Base-by-base conservation (phyloP, 179 eudicot species). In the Silene noctiflora region DNA sequence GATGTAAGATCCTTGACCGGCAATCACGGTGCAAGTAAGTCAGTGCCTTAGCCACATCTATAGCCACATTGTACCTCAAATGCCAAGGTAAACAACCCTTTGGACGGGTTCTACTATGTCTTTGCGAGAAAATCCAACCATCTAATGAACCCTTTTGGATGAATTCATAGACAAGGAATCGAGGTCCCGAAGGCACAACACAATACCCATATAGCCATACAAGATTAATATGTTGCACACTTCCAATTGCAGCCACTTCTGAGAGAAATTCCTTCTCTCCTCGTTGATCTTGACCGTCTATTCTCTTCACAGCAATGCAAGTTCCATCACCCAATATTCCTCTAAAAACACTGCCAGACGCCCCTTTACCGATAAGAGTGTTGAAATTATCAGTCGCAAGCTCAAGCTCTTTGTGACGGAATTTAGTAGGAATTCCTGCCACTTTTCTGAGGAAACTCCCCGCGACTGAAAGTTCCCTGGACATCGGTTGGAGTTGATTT, bases 41-140 rank as follows among this genome's bases (percentile, higher is more conserved):
- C 17, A 92, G 81, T 0, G 87, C 97, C 73, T 75, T 88, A 4
- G 98, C 98, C 14, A 89, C 91, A 71, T 91, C 98, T n/a, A 86
- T 19, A 0, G 94, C 89, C 6, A 93, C 86, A 35, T 83, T 76
- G 48, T 24, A 75, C 76, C 98, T 80, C 61, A 72, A 69, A 16
- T 83, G 79, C 98, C 94, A 93, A 9, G 91, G 71, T 82, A 93
- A 83, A 69, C 92, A 91, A 1, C 88, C 90, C 5, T 82, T 60
- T 6, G 68, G 73, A 19, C 22, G 44, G 42, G 51, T 71, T 17
- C 25, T 53, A 25, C 9, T 48, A 8, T 59, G 78, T n/a, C 67
- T 75, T 13, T 19, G 75, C 17, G 86, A 81, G 79, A 93, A 93
- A 22, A 93, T 89, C 96, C 97, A 93, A 2, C 86, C 81, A 29